Evolutionary conservation across 164 flowering plant genomes (phyloP).

Genomic region (Kalanchoe fedtschenkoi): DNA sequence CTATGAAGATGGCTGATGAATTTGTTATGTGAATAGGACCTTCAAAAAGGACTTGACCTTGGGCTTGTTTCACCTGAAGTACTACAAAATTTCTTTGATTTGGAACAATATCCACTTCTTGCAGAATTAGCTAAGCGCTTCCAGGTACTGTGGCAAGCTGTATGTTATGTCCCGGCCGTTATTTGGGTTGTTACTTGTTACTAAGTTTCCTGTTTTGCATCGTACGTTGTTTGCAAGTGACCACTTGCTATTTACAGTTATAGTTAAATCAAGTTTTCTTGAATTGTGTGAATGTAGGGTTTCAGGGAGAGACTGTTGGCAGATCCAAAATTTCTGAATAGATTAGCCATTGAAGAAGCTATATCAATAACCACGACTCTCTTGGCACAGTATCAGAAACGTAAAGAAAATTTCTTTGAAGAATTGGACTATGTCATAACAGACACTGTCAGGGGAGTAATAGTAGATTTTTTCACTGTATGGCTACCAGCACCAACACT

Average conservation of each 20-base stretch:
- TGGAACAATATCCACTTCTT: constrained; percentile 83
- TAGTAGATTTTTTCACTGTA: constrained; percentile 92
- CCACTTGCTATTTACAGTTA: neutral
- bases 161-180: neutral
- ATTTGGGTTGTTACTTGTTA: neutral
- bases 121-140: constrained; percentile 74
- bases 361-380: constrained; percentile 88
- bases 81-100: constrained; percentile 85
- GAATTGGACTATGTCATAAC: constrained; percentile 94
- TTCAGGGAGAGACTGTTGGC: constrained; percentile 93
- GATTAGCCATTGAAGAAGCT: constrained; percentile 91
- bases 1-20: neutral
- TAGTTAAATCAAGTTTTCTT: neutral
- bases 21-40: constrained; percentile 49
- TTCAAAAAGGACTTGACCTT: constrained; percentile 90
- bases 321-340: constrained; percentile 84
- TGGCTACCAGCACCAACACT: constrained; percentile 99
- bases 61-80: constrained; percentile 94
- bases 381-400: constrained; percentile 82
- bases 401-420: constrained; percentile 79
- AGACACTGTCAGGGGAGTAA: constrained; percentile 68
- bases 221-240: neutral
- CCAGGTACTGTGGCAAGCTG: constrained; percentile 39
- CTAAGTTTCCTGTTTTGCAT: neutral
- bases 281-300: constrained; percentile 47